These are phyloP conservation scores for Scenedesmus sp. DNA, from an alignment of 163 green algal genomes.

Conservation along the genomic window DNA sequence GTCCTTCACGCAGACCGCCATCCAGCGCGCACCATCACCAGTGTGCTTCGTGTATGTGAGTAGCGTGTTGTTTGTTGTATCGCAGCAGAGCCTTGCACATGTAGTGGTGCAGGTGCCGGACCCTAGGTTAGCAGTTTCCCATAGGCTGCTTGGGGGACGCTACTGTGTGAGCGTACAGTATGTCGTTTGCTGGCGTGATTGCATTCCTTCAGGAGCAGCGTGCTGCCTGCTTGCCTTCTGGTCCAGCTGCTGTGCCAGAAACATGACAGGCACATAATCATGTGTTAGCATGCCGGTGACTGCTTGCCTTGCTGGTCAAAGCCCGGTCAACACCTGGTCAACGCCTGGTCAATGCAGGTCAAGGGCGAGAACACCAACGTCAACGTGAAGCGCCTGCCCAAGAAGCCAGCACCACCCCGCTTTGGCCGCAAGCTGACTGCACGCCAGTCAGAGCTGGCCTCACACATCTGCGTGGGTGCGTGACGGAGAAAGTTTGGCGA, in stretches of 20 bases:
- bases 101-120: too few species aligned
- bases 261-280: too few species aligned
- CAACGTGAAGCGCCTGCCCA: conserved; percentile 94
- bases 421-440: conserved; percentile 95
- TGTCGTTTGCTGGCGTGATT: too few species aligned
- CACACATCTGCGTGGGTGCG: conserved; percentile 93
- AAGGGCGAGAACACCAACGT: conserved; percentile 85
- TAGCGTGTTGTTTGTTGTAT: not conserved
- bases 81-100: not conserved
- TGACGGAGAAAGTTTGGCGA: not conserved
- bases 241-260: too few species aligned
- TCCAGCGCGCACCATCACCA: conserved; percentile 77
- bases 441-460: conserved; percentile 86
- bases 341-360: conserved; percentile 35
- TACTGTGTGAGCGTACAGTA: too few species aligned
- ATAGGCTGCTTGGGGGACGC: too few species aligned
- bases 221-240: too few species aligned
- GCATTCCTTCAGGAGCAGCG: too few species aligned
- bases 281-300: too few species aligned
- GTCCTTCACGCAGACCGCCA: conserved; percentile 68
- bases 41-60: conserved; percentile 83
- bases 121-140: too few species aligned
- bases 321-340: too few species aligned
- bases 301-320: too few species aligned
- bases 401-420: conserved; percentile 89